Evolutionary conservation across 371 early-diverging fungal genomes (phyloP).

Genomic region (Mortierella sp.): DNA sequence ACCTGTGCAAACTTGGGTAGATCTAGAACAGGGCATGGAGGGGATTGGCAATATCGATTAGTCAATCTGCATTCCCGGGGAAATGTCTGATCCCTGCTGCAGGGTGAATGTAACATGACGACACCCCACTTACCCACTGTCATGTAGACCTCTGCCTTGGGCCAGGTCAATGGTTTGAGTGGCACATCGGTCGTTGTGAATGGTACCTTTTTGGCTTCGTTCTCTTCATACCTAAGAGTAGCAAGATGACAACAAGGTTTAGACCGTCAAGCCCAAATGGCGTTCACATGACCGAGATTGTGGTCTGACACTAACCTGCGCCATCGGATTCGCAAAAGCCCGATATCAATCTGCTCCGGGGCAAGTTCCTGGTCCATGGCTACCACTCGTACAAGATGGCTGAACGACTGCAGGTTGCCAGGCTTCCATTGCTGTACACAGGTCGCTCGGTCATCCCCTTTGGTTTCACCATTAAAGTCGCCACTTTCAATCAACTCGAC

Average conservation of each 20-base stretch:
- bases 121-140: constrained; percentile 34
- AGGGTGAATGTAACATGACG: no score
- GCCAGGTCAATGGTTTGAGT: constrained; percentile 28
- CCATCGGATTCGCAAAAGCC: constrained; percentile 39
- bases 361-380: constrained; percentile 35
- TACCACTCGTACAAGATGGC: constrained; percentile 25
- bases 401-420: constrained; percentile 37
- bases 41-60: background rate
- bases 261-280: no score
- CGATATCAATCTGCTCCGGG: constrained; percentile 48
- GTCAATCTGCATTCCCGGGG: background rate
- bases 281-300: no score
- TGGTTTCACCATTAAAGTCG: background rate
- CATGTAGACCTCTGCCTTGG: constrained; percentile 41
- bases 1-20: constrained; percentile 65
- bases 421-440: constrained; percentile 24
- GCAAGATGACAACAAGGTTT: no score
- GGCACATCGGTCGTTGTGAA: constrained; percentile 32
- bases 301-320: constrained; percentile 31
- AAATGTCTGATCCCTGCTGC: no score
- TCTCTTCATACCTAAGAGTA: constrained; percentile 18
- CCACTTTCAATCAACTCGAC: constrained; percentile 30
- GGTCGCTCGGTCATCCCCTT: background rate
- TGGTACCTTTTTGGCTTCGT: constrained; percentile 9
- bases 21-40: constrained; percentile 34